Base-by-base conservation (phyloP, 2,329 filamentous ascomycete species). In the Metarhizium sp. region DNA sequence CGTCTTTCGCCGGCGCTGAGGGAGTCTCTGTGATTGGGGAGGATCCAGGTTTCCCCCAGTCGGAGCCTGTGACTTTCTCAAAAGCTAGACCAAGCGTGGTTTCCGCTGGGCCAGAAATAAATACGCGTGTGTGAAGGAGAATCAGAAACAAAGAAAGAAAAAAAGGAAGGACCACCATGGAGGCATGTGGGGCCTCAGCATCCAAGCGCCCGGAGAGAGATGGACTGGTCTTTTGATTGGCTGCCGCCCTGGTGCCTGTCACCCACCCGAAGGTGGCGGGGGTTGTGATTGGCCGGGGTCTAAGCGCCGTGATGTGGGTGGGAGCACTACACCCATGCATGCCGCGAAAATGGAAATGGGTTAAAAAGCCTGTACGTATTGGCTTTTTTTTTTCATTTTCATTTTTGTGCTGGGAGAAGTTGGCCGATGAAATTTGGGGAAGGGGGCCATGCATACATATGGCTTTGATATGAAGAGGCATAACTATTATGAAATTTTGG, bases 141-240 rank as follows among this genome's bases (percentile, higher is more conserved):
- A 20, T 8, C 4, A 45, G 20, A 29, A 25, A 49, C 47, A 49
- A 30, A n/a, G 30, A n/a, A 5, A 1, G 32, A 32, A 16, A 32
- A 34, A 14, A 7, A 49, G 20, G 32, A 52, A 55, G 18, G 32
- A 38, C 4, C 16, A 20, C 16, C 34, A 14, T 16, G 20, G 50
- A 52, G 55, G 55, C 56, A 40, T 46, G 10, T 52, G 11, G 38
- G 38, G 38, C 11, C 38, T 7, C 38, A 40, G 57, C 59, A 55
- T 52, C 55, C 71, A 71, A 71, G 69, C 69, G 69, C 69, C 68
- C 62, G 62, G 61, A 58, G 52, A 59, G 57, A 59, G 53, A 45
- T 52, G 50, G 20, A 2, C 5, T 25, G 29, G 42, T 11, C 51
- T 25, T 29, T n/a, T 61, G 34, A 70, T 70, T 70, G 68, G 68